Conservation (phyloP, 1,284 basidiomycete species). For the Puccinia polysora region DNA sequence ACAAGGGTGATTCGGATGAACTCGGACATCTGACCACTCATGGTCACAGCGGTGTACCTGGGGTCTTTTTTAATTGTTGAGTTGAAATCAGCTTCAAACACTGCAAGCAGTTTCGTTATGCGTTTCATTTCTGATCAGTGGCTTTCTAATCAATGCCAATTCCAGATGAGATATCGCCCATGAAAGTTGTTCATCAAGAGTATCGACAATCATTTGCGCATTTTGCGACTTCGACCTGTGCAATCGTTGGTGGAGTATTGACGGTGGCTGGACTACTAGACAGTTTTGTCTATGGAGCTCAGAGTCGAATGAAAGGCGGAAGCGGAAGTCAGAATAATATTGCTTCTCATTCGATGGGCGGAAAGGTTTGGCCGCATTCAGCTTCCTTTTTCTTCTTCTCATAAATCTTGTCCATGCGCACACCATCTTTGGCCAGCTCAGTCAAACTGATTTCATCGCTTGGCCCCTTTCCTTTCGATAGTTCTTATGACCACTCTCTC, state of each 20-base stretch:
- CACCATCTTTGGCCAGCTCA: no score
- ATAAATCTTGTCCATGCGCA: no score
- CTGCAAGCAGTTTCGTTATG: no score
- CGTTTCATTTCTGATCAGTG: no score
- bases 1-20: slow-evolving; percentile 47
- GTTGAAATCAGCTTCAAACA: neutral
- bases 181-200: slow-evolving; percentile 85
- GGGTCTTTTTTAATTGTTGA: slow-evolving; percentile 48
- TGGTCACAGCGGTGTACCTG: slow-evolving; percentile 63
- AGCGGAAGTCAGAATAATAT: neutral
- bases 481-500: no score
- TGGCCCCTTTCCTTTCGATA: no score
- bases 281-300: slow-evolving; percentile 66
- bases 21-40: slow-evolving; percentile 63
- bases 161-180: slow-evolving; percentile 80
- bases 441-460: no score
- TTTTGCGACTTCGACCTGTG: slow-evolving; percentile 96
- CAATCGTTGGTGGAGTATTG: slow-evolving; percentile 92
- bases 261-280: slow-evolving; percentile 92
- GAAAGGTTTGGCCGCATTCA: no score
- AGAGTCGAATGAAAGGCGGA: slow-evolving; percentile 35
- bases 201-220: slow-evolving; percentile 90
- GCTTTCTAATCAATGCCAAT: neutral
- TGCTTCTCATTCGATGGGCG: slow-evolving; percentile 25
- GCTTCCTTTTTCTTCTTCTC: no score